phyloP scores from a whole-genome alignment of 2,329 filamentous ascomycete species.

The Huntiella omanensis region DNA sequence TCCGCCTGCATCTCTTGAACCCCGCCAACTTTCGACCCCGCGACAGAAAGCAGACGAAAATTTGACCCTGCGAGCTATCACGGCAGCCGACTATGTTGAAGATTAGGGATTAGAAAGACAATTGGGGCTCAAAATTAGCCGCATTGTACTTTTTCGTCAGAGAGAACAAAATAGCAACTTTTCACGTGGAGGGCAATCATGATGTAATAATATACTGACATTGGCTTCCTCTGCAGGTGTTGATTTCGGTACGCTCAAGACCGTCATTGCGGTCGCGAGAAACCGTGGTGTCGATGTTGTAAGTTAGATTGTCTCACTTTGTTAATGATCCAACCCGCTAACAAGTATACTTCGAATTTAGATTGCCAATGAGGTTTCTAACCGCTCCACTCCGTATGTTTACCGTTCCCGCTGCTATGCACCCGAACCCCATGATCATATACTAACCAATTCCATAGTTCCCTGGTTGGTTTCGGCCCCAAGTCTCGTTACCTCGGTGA shows the following conservation, averaged over 20 bases:
- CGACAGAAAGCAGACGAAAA: background rate
- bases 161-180: too few species aligned
- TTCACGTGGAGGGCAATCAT: too few species aligned
- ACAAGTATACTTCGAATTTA: conserved; percentile 20
- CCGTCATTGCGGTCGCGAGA: conserved; percentile 89
- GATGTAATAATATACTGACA: too few species aligned
- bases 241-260: conserved; percentile 93
- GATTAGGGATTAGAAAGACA: too few species aligned
- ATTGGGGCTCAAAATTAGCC: too few species aligned
- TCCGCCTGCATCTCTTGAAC: too few species aligned
- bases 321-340: too few species aligned
- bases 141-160: too few species aligned
- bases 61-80: background rate
- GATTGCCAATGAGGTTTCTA: conserved; percentile 99
- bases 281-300: conserved; percentile 99
- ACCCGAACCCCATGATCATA: conserved; percentile 6
- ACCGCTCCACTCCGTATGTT: conserved; percentile 90
- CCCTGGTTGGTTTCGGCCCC: conserved; percentile 85
- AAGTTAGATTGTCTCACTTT: conserved; percentile 26
- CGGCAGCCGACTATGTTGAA: too few species aligned
- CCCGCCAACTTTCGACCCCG: too few species aligned
- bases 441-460: conserved; percentile 29
- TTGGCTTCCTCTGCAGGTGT: conserved; percentile 34
- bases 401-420: conserved; percentile 4
- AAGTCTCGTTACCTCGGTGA: conserved; percentile 91